Percentiles rank a stretch among this genome's conserved stretches.
phyloP scores from a whole-genome alignment of 306 rosid species.

The Carpinus viminea region DNA sequence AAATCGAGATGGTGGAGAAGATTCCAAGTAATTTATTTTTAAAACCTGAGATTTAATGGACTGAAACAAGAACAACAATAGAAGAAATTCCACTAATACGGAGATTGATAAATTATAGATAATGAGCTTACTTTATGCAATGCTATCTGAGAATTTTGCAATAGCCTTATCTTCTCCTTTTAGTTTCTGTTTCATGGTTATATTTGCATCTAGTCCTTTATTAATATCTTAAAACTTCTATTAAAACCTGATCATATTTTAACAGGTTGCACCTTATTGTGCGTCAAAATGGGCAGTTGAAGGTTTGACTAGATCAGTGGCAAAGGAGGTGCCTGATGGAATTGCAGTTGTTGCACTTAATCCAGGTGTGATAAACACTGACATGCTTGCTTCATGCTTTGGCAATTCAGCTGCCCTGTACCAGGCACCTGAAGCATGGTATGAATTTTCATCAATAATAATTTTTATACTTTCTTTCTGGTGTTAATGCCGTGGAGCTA shows the following conservation, averaged over 20 bases:
- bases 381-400: constrained; percentile 91
- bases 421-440: constrained; percentile 76
- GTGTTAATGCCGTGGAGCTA: neutral
- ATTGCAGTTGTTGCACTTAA: constrained; percentile 81
- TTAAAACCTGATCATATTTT: constrained; percentile 14
- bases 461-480: neutral
- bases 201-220: neutral
- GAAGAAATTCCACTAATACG: too few species aligned
- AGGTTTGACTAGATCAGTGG: constrained; percentile 74
- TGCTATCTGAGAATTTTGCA: neutral
- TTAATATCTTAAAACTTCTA: neutral
- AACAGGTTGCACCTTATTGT: constrained; percentile 82
- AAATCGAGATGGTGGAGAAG: neutral
- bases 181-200: neutral
- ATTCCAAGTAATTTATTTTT: neutral
- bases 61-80: neutral
- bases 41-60: neutral
- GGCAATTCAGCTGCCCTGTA: constrained; percentile 62
- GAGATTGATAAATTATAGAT: neutral
- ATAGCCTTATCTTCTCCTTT: neutral
- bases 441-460: constrained; percentile 3
- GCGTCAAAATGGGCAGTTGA: constrained; percentile 97
- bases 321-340: constrained; percentile 78
- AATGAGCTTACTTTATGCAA: neutral
- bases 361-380: constrained; percentile 84